Base-by-base conservation (phyloP, 768 basidiomycete genomes). In the Leccinum sublutescens region DNA sequence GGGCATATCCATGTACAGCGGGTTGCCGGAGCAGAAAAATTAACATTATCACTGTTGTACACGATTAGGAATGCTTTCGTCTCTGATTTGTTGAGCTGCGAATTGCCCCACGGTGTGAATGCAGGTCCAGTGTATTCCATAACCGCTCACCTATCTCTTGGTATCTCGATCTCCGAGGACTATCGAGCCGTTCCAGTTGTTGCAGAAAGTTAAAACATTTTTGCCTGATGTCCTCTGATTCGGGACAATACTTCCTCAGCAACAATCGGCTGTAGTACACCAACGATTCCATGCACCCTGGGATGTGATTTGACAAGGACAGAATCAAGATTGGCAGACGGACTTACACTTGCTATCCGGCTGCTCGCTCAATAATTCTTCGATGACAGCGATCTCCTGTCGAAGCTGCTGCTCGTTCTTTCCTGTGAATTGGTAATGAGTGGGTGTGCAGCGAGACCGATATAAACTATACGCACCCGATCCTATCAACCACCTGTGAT, bases 401-500 rank as follows among this genome's bases (percentile, higher is more conserved):
- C 82, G 77, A 14, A 99, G 73, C 4, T 88, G 70, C 0, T 73
- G 70, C 56, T 77, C 76, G 57, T 86, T 79, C 2, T 86, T 79
- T 7, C 88, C 93, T 91, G 61, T 33, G 11, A 45, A 50, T 15
- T 10, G 23, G n/a, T 63, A 49, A 64, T 23, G 15, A 63, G 50
- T 36, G 52, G 48, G 40, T 31, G 31, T n/a, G 25, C 2, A 19
- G n/a, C 9, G 12, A 52, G 12, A 23, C 5, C 11, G 21, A 33
- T 38, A 54, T 36, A n/a, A 40, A 21, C 15, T 43, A 51, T 33
- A 19, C 80, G 60, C 67, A 88, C 95, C 88, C 62, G 82, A 74
- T 8, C 93, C 93, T 54, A 98, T 83, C 2, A 99, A 80, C 95
- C 96, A 98, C n/a, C 95, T 85, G 68, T 98, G 97, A 72, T 98